These are phyloP conservation scores for Rhizopus sp. DNA, from an alignment of 371 early-diverging fungal species.

Conservation along the genomic window DNA sequence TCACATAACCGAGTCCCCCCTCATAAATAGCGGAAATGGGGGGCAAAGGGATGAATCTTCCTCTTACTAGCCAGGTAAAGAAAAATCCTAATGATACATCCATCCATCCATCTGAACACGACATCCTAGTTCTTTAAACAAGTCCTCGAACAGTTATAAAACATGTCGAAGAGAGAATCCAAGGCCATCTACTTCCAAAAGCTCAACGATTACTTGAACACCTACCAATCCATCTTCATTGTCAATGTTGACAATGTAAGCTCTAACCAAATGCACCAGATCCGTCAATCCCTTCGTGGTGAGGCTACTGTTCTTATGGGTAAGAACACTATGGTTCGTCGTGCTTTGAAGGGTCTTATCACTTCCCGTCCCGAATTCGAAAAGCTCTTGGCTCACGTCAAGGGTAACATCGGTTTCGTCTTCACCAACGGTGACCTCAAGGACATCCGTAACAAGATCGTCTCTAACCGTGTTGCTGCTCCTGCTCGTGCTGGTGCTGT, in stretches of 20 bases:
- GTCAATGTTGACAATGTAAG: slow-evolving; percentile 99
- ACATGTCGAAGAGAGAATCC: slow-evolving; percentile 61
- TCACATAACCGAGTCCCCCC: not conserved
- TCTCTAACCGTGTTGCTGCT: slow-evolving; percentile 95
- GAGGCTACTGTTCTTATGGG: slow-evolving; percentile 98
- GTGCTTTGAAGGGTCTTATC: slow-evolving; percentile 86
- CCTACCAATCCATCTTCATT: slow-evolving; percentile 92
- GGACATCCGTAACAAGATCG: slow-evolving; percentile 90
- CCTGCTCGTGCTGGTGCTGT: slow-evolving; percentile 99
- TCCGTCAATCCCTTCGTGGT: slow-evolving; percentile 93
- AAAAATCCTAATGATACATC: slow-evolving; percentile 9
- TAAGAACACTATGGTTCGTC: slow-evolving; percentile 99
- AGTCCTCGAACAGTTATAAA: slow-evolving; percentile 56
- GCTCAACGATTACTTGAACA: slow-evolving; percentile 74
- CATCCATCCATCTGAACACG: slow-evolving; percentile 18
- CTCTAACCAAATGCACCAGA: slow-evolving; percentile 99
- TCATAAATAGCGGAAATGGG: not conserved
- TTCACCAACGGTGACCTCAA: slow-evolving; percentile 99
- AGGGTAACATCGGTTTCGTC: slow-evolving; percentile 99
- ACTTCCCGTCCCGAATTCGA: slow-evolving; percentile 87
- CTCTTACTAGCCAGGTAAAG: slow-evolving; percentile 29
- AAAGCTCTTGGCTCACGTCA: slow-evolving; percentile 82
- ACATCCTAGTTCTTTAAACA: slow-evolving; percentile 40
- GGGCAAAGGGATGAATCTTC: slow-evolving; percentile 8
- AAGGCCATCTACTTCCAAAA: slow-evolving; percentile 54